phyloP scores from a whole-genome alignment of 306 rosid species.

The Senna siamea region DNA sequence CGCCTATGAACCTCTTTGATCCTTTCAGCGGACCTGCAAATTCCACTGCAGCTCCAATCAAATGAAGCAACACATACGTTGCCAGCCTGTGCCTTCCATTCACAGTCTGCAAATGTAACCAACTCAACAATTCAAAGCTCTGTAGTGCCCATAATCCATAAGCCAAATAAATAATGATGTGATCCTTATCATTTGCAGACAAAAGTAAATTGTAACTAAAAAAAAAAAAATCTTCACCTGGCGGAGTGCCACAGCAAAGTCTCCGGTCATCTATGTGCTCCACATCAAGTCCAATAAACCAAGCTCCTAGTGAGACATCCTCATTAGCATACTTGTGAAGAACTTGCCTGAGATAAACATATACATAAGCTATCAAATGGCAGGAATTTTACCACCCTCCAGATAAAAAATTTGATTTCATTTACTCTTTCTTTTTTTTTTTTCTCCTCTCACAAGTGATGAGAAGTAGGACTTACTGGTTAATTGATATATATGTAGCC shows the following conservation, averaged over 20 bases:
- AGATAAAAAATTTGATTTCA: slow-evolving; percentile 27
- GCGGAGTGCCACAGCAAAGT: slow-evolving; percentile 96
- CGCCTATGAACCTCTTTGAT: slow-evolving; percentile 90
- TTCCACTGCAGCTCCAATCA: slow-evolving; percentile 99
- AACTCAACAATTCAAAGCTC: slow-evolving; percentile 11
- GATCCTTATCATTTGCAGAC: neutral
- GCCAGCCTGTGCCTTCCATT: slow-evolving; percentile 99
- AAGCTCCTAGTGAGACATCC: slow-evolving; percentile 94
- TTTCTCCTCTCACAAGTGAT: neutral
- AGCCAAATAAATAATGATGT: slow-evolving; percentile 4
- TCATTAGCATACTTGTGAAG: slow-evolving; percentile 98
- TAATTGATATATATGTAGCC: slow-evolving; percentile 81
- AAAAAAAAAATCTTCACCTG: slow-evolving; percentile 61
- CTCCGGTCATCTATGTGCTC: slow-evolving; percentile 92
- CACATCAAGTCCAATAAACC: slow-evolving; percentile 96
- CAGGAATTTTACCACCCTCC: neutral
- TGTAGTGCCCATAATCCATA: slow-evolving; percentile 2
- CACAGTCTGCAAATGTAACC: slow-evolving; percentile 75
- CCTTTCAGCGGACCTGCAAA: slow-evolving; percentile 92
- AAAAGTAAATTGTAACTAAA: neutral
- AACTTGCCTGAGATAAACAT: slow-evolving; percentile 69
- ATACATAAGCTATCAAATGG: neutral
- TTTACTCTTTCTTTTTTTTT: neutral
- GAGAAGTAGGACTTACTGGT: slow-evolving; percentile 70
- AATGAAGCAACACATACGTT: slow-evolving; percentile 91